Evolutionary conservation across 139 green algal genomes (phyloP).

Genomic region (Chlamydomonas urium): DNA sequence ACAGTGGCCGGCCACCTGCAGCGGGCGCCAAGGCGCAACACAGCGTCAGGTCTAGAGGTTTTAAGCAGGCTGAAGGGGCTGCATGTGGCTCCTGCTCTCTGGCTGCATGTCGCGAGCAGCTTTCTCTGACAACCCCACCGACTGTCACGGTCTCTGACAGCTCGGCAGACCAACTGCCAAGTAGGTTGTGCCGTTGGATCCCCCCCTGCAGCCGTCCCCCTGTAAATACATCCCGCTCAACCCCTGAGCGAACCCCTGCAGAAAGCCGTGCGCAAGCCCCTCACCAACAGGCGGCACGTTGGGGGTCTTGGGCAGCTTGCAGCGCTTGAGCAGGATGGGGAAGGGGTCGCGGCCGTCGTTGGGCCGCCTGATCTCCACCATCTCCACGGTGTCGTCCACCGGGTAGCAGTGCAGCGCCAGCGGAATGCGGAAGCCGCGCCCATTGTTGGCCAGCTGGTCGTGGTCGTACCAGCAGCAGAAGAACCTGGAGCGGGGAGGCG

Average conservation of each 20-base stretch:
- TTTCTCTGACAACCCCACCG: no score
- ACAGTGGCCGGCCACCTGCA: conserved; percentile 37
- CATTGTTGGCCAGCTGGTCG: background rate
- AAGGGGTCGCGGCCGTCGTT: conserved; percentile 47
- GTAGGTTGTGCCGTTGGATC: no score
- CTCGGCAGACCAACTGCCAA: no score
- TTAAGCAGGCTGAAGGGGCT: no score
- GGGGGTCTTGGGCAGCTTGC: conserved; percentile 38
- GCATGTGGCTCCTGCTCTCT: no score
- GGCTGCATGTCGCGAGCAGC: no score
- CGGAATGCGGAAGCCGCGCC: conserved; percentile 51
- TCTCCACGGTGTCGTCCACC: conserved; percentile 74
- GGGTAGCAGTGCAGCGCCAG: conserved; percentile 81
- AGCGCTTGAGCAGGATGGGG: conserved; percentile 31
- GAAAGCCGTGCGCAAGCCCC: background rate
- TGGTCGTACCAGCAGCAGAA: conserved; percentile 77
- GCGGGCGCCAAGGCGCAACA: no score
- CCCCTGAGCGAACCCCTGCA: no score
- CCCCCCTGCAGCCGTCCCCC: no score
- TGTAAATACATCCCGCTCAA: no score
- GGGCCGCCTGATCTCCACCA: conserved; percentile 29
- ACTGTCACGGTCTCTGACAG: no score
- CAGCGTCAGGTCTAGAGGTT: no score
- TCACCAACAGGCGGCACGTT: conserved; percentile 36
- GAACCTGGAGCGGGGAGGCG: conserved; percentile 54